Evolutionary conservation across 768 basidiomycete species (phyloP).

Genomic region (Serendipita sp.): DNA sequence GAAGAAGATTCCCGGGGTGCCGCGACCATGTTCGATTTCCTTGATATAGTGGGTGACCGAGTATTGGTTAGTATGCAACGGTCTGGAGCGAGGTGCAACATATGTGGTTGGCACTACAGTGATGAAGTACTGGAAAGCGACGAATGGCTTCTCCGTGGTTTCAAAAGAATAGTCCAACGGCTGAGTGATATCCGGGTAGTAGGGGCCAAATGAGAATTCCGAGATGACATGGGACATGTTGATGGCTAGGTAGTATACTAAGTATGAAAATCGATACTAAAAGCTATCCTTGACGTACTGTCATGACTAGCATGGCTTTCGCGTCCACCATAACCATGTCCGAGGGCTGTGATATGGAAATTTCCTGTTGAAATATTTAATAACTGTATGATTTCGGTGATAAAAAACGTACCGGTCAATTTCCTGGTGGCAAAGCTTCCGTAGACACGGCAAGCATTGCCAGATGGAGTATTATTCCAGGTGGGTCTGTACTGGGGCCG

Average conservation of each 20-base stretch:
- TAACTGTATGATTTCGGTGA: not conserved
- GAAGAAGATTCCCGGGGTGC: slow-evolving; percentile 93
- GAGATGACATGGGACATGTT: slow-evolving; percentile 93
- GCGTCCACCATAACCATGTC: slow-evolving; percentile 76
- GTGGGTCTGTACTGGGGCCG: slow-evolving; percentile 48
- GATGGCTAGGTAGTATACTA: slow-evolving; percentile 43
- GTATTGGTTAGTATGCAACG: slow-evolving; percentile 71
- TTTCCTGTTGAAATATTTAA: slow-evolving; percentile 39
- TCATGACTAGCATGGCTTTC: slow-evolving; percentile 73
- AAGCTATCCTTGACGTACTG: slow-evolving; percentile 31
- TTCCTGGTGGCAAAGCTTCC: slow-evolving; percentile 75
- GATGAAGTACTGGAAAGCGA: slow-evolving; percentile 88
- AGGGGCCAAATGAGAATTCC: slow-evolving; percentile 93
- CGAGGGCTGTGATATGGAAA: slow-evolving; percentile 83
- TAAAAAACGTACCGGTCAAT: slow-evolving; percentile 49
- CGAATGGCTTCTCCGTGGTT: slow-evolving; percentile 50
- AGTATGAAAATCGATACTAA: not conserved
- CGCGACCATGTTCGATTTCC: slow-evolving; percentile 52
- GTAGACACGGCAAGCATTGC: slow-evolving; percentile 69
- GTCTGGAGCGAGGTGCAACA: slow-evolving; percentile 48
- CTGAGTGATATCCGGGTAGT: slow-evolving; percentile 90
- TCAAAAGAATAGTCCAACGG: slow-evolving; percentile 87
- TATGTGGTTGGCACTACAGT: slow-evolving; percentile 94
- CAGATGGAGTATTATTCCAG: slow-evolving; percentile 48
- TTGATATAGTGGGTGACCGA: slow-evolving; percentile 87